These are phyloP conservation scores for Teunomyces barrocoloradensis DNA, from an alignment of 805 yeast genomes.

Conservation along the genomic window DNA sequence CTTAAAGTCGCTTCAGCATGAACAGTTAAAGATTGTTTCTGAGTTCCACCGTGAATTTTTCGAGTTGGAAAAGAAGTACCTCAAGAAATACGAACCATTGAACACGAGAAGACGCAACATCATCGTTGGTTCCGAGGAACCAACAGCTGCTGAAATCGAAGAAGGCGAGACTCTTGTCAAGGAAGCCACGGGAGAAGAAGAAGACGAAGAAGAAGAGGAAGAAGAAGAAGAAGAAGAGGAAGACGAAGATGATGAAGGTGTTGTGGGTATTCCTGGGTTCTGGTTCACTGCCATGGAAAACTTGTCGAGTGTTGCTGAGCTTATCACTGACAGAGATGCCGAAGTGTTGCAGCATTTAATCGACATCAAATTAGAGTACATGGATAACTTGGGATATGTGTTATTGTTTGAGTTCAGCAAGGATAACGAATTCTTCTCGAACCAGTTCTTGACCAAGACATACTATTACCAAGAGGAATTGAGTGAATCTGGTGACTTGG, in stretches of 20 bases:
- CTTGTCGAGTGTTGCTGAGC: constrained; percentile 73
- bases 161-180: constrained; percentile 72
- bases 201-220: constrained; percentile 22
- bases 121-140: constrained; percentile 71
- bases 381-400: constrained; percentile 84
- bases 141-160: constrained; percentile 72
- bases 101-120: constrained; percentile 71
- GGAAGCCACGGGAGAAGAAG: constrained; percentile 45
- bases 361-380: constrained; percentile 76
- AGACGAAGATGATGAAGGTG: constrained; percentile 38
- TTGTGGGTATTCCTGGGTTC: constrained; percentile 84
- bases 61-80: constrained; percentile 79
- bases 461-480: constrained; percentile 92
- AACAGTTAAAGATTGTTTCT: constrained; percentile 80
- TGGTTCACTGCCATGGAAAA: constrained; percentile 96
- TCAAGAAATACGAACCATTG: constrained; percentile 69
- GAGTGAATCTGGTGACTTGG: constrained; percentile 93
- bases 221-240: constrained; percentile 40
- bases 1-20: constrained; percentile 75
- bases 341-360: constrained; percentile 69
- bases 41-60: constrained; percentile 88
- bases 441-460: constrained; percentile 72
- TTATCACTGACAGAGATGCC: constrained; percentile 85
- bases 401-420: constrained; percentile 72
- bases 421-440: constrained; percentile 72